Conservation (phyloP, 371 early-diverging fungal genomes). For the Capniomyces stellatus region DNA sequence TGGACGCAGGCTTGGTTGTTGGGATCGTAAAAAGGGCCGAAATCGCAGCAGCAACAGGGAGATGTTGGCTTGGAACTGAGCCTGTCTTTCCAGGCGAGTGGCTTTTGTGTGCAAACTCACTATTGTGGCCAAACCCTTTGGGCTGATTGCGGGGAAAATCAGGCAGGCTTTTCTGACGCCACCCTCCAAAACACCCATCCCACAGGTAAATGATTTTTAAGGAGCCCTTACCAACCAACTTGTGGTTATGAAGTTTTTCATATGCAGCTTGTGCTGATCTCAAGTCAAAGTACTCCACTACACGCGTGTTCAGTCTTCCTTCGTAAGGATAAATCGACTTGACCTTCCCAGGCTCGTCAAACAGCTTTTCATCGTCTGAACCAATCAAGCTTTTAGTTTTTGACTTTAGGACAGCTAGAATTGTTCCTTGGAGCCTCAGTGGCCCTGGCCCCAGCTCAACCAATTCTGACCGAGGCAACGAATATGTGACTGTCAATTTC, state of each 20-base stretch:
- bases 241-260: not conserved
- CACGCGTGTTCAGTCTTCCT: not conserved
- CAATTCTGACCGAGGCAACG: not conserved
- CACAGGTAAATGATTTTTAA: not conserved
- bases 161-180: too few species aligned
- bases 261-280: constrained; percentile 1
- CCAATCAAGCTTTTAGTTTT: not conserved
- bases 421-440: not conserved
- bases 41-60: too few species aligned
- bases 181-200: constrained; percentile 2
- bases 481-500: not conserved
- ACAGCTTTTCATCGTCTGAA: constrained; percentile 1
- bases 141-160: too few species aligned
- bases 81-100: too few species aligned
- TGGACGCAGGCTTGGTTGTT: too few species aligned
- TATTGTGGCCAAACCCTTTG: too few species aligned
- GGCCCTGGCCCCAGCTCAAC: not conserved
- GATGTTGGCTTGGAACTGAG: too few species aligned
- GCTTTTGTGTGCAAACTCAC: too few species aligned
- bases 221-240: not conserved
- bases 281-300: constrained; percentile 2
- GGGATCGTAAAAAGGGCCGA: too few species aligned
- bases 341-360: constrained; percentile 1
- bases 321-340: not conserved
- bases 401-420: not conserved